A percentile compares a stretch with the other conserved stretches of the same genome.
These are phyloP conservation scores for Didymella lethalis DNA, from an alignment of 2,329 filamentous ascomycete genomes.

Conservation along the genomic window DNA sequence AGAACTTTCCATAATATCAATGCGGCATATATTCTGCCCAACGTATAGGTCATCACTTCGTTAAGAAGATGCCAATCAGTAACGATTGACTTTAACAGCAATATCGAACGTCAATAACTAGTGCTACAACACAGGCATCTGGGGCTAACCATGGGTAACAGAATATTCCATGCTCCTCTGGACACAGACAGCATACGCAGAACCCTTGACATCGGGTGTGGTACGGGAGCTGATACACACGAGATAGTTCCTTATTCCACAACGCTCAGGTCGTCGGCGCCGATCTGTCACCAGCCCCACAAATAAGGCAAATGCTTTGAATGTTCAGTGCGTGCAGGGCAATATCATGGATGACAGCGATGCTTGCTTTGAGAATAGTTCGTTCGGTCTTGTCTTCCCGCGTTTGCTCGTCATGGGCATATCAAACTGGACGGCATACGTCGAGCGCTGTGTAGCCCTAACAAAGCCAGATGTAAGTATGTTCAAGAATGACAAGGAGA, in stretches of 20 bases:
- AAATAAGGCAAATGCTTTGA: constrained; percentile 14
- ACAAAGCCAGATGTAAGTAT: constrained; percentile 52
- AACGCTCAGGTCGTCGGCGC: constrained; percentile 22
- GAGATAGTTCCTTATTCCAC: constrained; percentile 21
- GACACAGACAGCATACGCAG: constrained; percentile 5
- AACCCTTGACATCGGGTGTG: constrained; percentile 31
- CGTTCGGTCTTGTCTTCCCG: constrained; percentile 65
- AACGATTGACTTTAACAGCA: constrained; percentile 7
- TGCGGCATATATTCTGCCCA: constrained; percentile 10
- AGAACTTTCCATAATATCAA: constrained; percentile 5
- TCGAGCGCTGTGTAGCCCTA: constrained; percentile 27
- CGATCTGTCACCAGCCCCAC: constrained; percentile 38
- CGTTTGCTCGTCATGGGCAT: constrained; percentile 61
- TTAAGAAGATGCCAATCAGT: background rate
- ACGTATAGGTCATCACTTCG: background rate
- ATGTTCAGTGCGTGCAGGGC: constrained; percentile 25
- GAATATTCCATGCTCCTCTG: constrained; percentile 24
- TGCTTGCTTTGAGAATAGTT: constrained; percentile 55
- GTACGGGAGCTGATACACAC: constrained; percentile 26
- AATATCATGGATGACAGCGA: constrained; percentile 8
- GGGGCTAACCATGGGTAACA: constrained; percentile 23
- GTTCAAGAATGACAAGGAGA: no score
- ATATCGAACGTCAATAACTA: constrained; percentile 33
- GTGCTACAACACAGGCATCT: constrained; percentile 27
- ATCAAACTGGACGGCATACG: constrained; percentile 59